Evolutionary conservation across 352 stramenopile species (phyloP).

Genomic region (Phytophthora pseudosyringae): DNA sequence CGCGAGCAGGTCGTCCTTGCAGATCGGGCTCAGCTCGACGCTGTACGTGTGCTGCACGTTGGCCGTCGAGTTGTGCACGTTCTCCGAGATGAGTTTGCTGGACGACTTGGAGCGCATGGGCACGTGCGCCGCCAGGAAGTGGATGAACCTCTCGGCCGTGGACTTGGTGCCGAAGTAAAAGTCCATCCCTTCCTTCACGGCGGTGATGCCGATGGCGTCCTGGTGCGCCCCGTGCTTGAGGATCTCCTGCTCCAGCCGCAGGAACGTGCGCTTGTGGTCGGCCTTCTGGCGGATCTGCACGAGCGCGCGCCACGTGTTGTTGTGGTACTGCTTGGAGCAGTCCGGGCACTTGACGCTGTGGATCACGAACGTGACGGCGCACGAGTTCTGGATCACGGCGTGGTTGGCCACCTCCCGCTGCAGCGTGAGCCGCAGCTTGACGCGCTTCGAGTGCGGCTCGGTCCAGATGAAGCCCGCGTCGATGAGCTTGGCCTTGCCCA

Average conservation of each 20-base stretch:
- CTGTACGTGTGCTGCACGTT: slow-evolving; percentile 76
- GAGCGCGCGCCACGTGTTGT: slow-evolving; percentile 71
- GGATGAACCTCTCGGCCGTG: slow-evolving; percentile 60
- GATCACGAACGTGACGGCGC: slow-evolving; percentile 70
- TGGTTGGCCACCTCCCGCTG: slow-evolving; percentile 79
- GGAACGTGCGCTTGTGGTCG: slow-evolving; percentile 80
- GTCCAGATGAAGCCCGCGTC: slow-evolving; percentile 87
- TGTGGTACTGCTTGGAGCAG: slow-evolving; percentile 74
- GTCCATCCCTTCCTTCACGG: slow-evolving; percentile 80
- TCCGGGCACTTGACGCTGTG: slow-evolving; percentile 72
- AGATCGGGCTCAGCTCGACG: slow-evolving; percentile 76
- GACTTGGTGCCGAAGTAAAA: slow-evolving; percentile 80
- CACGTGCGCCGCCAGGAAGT: slow-evolving; percentile 66
- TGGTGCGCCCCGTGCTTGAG: slow-evolving; percentile 78
- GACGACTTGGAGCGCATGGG: slow-evolving; percentile 75
- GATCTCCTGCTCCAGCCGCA: slow-evolving; percentile 74
- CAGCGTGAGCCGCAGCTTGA: slow-evolving; percentile 77
- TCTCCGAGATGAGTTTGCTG: slow-evolving; percentile 80
- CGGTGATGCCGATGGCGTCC: slow-evolving; percentile 62
- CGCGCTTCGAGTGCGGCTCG: slow-evolving; percentile 79
- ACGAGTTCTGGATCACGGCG: slow-evolving; percentile 71
- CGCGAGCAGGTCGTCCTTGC: slow-evolving; percentile 77
- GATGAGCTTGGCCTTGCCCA: slow-evolving; percentile 75
- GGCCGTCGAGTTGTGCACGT: slow-evolving; percentile 64
- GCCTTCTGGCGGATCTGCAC: slow-evolving; percentile 83